Base-by-base conservation (phyloP, 441 rosid species). In the Populus hybrid region DNA sequence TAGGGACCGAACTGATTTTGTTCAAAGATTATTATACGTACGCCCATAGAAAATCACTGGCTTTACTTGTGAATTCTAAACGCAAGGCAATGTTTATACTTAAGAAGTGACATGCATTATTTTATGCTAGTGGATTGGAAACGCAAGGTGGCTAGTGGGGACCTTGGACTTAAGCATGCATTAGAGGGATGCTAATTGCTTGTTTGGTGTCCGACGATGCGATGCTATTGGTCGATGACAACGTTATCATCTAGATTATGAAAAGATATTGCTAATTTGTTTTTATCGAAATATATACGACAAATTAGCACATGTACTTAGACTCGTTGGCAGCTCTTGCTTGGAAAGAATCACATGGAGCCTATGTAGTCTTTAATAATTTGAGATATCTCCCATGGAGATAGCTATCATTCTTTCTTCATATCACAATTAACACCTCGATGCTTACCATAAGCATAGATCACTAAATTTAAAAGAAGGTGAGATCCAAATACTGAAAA, bases 81-180 rank as follows among this genome's bases (percentile, higher is more conserved):
- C 56, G 18, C 56, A 12, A 4, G 56, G 18, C 56, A 12, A 14
- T 45, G 56, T 45, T 45, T 45, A 14, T 4, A 14, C 56, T 45
- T 12, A 45, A 45, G 26, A 26, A 68, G 71, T 50, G 64, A 10
- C 26, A 6, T 29, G 63, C 53, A 66, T 73, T 80, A 80, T 72
- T 33, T 64, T 64, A 61, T 69, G 64, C 68, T 67, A 78, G 77
- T 79, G 77, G 79, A 81, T 83, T 85, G 56, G 81, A 80, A 86
- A 73, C 70, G 36, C 69, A 70, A 71, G 79, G 66, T 56, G 1
- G 56, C 64, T 23, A 79, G 86, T 83, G 89, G 90, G 85, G 84
- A 69, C 87, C 81, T 77, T 89, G 95, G 91, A 89, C 82, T 83
- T 83, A 79, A 85, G 76, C 71, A 73, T 65, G 74, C 35, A 87